phyloP scores from a whole-genome alignment of 495 filamentous ascomycete species.

The Aspergillus baeticus region DNA sequence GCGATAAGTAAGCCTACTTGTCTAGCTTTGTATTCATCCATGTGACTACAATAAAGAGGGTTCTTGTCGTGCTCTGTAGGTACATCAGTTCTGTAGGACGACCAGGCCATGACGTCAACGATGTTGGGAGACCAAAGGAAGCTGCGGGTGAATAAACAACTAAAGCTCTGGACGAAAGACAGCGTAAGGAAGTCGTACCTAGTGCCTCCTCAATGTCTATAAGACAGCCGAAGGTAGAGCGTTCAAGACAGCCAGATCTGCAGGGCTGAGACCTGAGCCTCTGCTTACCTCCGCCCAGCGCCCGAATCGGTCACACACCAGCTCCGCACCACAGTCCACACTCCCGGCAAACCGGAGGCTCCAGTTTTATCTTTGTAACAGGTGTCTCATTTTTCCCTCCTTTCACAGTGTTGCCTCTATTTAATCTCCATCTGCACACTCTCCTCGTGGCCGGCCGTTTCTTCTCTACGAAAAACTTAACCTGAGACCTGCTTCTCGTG shows the following conservation, averaged over 20 bases:
- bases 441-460: slow-evolving; percentile 17
- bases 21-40: no score
- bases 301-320: slow-evolving; percentile 7
- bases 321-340: not conserved
- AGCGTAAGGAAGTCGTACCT: no score
- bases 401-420: not conserved
- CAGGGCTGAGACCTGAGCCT: not conserved
- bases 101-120: slow-evolving; percentile 10
- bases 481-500: slow-evolving; percentile 15
- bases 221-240: not conserved
- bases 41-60: no score
- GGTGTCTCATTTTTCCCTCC: slow-evolving; percentile 2
- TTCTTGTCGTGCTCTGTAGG: not conserved
- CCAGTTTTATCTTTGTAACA: slow-evolving; percentile 10
- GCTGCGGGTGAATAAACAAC: not conserved
- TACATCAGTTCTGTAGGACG: no score
- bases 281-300: slow-evolving; percentile 1
- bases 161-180: no score
- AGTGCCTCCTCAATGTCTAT: not conserved
- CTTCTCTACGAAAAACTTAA: not conserved
- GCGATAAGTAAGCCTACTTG: no score
- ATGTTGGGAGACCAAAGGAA: not conserved
- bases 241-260: not conserved
- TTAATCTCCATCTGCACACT: not conserved
- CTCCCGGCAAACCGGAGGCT: not conserved